phyloP scores from a whole-genome alignment of 2,329 filamentous ascomycete genomes.

The Fusarium algeriense region DNA sequence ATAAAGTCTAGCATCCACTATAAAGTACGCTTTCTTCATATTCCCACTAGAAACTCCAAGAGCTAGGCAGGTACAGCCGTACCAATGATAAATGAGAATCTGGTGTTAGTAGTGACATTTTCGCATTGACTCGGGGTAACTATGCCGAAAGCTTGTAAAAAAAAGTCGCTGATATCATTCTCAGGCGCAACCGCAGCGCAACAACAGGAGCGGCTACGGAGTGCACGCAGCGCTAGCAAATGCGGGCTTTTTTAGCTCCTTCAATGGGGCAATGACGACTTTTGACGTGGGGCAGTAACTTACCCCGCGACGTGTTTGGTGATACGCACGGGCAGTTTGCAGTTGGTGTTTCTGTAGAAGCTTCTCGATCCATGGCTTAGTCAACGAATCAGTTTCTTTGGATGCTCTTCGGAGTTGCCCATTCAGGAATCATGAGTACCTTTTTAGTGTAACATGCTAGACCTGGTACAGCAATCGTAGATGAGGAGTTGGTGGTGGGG shows the following conservation, averaged over 20 bases:
- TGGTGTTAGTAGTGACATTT: background rate
- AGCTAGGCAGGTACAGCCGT: slow-evolving; percentile 16
- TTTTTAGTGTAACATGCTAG: background rate
- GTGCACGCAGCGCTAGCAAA: slow-evolving; percentile 4
- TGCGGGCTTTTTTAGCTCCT: slow-evolving; percentile 35
- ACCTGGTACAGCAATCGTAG: slow-evolving; percentile 1
- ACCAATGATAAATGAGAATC: slow-evolving; percentile 14
- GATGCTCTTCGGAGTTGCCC: slow-evolving; percentile 29
- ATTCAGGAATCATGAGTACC: slow-evolving; percentile 12
- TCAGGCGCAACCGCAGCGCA: slow-evolving; percentile 14
- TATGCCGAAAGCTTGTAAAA: background rate
- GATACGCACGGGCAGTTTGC: slow-evolving; percentile 11
- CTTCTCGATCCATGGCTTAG: slow-evolving; percentile 25
- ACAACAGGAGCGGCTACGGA: slow-evolving; percentile 8
- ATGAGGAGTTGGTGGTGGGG: slow-evolving; percentile 14
- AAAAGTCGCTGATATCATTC: slow-evolving; percentile 36
- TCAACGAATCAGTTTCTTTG: slow-evolving; percentile 13
- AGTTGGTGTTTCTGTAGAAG: slow-evolving; percentile 27
- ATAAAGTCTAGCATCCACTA: background rate
- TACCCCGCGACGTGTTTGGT: slow-evolving; percentile 23
- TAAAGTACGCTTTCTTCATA: slow-evolving; percentile 9
- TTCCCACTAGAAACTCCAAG: background rate
- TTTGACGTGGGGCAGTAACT: slow-evolving; percentile 25
- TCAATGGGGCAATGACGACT: slow-evolving; percentile 28
- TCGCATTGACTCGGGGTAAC: background rate